Evolutionary conservation across 371 early-diverging fungal genomes (phyloP).

Genomic region (Lichtheimia ornata): DNA sequence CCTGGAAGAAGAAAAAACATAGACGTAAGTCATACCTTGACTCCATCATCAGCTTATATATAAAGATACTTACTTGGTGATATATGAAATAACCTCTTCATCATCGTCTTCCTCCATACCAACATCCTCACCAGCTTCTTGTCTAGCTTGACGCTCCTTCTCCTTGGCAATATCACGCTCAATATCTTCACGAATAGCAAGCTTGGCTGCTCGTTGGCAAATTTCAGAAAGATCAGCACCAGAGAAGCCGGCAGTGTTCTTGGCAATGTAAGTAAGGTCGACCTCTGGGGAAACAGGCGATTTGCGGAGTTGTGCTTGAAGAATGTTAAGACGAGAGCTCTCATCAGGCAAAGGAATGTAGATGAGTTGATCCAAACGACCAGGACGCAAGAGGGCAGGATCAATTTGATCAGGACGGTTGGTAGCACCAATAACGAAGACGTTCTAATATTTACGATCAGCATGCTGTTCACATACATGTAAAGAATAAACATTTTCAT

Average conservation of each 20-base stretch:
- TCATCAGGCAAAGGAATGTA: conserved; percentile 99
- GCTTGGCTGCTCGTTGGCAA: conserved; percentile 99
- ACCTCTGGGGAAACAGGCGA: conserved; percentile 92
- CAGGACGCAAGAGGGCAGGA: conserved; percentile 95
- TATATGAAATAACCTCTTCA: conserved; percentile 81
- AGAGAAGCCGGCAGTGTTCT: conserved; percentile 95
- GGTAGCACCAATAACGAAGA: conserved; percentile 99
- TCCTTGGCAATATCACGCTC: conserved; percentile 86
- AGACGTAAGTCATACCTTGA: neutral
- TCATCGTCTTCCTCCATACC: conserved; percentile 86
- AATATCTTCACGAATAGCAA: conserved; percentile 99
- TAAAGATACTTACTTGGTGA: conserved; percentile 63
- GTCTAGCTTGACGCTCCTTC: conserved; percentile 69
- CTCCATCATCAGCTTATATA: neutral
- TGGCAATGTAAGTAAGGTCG: conserved; percentile 88
- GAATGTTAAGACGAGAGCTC: conserved; percentile 85
- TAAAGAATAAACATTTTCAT: conserved; percentile 39
- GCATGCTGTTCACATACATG: conserved; percentile 22
- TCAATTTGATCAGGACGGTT: conserved; percentile 99
- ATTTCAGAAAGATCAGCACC: conserved; percentile 99
- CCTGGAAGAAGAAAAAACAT: conserved; percentile 11
- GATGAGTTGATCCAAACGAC: conserved; percentile 99
- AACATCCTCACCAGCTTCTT: conserved; percentile 63
- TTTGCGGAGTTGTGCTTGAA: conserved; percentile 95
- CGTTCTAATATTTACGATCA: conserved; percentile 94